These are phyloP conservation scores for Stylonectria norvegica DNA, from an alignment of 2,329 filamentous ascomycete species.

Conservation along the genomic window DNA sequence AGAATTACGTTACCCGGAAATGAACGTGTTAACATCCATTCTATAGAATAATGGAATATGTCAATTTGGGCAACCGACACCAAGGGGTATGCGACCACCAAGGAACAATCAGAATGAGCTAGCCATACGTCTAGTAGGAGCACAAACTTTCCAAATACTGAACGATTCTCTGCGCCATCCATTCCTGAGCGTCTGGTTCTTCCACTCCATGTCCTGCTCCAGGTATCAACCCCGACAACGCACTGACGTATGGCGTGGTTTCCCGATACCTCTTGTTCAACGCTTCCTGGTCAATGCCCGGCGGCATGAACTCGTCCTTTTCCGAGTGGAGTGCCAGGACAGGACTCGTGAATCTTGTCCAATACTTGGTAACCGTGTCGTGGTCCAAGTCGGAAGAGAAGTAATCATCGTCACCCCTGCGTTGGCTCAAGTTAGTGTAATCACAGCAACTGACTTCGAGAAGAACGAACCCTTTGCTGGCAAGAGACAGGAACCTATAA, in stretches of 20 bases:
- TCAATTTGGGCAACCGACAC: too few species aligned
- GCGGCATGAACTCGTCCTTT: slow-evolving; percentile 63
- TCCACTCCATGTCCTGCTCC: slow-evolving; percentile 51
- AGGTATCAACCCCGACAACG: slow-evolving; percentile 51
- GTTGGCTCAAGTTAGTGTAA: neutral
- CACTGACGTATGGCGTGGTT: slow-evolving; percentile 44
- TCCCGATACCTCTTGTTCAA: slow-evolving; percentile 57
- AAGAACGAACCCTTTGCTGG: slow-evolving; percentile 45
- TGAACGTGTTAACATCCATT: too few species aligned
- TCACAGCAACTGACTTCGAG: neutral
- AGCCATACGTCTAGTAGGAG: too few species aligned
- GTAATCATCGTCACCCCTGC: slow-evolving; percentile 76
- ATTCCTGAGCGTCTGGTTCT: slow-evolving; percentile 43
- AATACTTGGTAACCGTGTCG: slow-evolving; percentile 57
- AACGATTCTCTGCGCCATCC: slow-evolving; percentile 47
- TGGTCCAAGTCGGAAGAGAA: slow-evolving; percentile 75
- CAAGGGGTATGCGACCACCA: too few species aligned
- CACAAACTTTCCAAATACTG: slow-evolving; percentile 42
- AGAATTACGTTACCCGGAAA: too few species aligned
- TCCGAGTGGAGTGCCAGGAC: slow-evolving; percentile 64
- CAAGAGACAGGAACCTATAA: slow-evolving; percentile 50
- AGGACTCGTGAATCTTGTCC: slow-evolving; percentile 58
- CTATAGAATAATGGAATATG: too few species aligned
- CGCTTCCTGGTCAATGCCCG: slow-evolving; percentile 52
- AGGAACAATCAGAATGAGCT: too few species aligned